These are phyloP conservation scores for Phytophthora europaea DNA, from an alignment of 352 stramenopile genomes.

Conservation along the genomic window DNA sequence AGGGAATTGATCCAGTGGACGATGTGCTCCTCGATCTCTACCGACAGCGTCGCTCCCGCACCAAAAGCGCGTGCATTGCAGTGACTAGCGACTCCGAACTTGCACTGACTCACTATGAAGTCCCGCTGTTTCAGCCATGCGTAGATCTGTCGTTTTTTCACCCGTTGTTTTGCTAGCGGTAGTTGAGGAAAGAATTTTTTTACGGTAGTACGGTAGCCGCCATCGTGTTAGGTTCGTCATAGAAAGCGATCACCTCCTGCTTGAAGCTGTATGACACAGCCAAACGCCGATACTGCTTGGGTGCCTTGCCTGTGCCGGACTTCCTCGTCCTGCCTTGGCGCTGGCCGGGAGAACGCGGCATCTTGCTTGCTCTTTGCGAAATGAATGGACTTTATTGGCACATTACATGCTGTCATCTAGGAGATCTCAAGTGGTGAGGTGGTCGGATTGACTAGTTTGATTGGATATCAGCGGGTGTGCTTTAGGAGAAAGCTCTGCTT, in stretches of 20 bases:
- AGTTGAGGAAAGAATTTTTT: neutral
- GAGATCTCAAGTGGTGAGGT: neutral
- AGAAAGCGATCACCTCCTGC: conserved; percentile 1
- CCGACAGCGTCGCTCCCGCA: neutral
- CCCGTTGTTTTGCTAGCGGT: neutral
- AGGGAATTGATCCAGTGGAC: neutral
- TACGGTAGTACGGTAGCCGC: neutral
- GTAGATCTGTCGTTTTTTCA: neutral
- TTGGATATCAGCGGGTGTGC: neutral
- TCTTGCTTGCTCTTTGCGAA: neutral
- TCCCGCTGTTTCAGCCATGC: neutral
- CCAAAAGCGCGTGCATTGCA: neutral
- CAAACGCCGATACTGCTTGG: conserved; percentile 5
- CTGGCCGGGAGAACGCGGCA: neutral
- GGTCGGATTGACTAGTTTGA: neutral
- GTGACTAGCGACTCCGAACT: neutral
- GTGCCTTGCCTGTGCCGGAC: neutral
- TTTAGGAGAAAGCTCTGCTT: neutral
- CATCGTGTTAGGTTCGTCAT: conserved; percentile 1
- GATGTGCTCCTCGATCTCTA: neutral
- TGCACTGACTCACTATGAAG: neutral
- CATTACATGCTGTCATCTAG: neutral
- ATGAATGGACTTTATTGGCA: neutral
- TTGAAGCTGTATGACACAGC: conserved; percentile 21
- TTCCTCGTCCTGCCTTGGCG: neutral